A percentile compares a stretch with the other conserved stretches of the same genome.
These are phyloP conservation scores for Saccharomycopsis javanensis DNA, from an alignment of 805 yeast genomes.

Conservation along the genomic window DNA sequence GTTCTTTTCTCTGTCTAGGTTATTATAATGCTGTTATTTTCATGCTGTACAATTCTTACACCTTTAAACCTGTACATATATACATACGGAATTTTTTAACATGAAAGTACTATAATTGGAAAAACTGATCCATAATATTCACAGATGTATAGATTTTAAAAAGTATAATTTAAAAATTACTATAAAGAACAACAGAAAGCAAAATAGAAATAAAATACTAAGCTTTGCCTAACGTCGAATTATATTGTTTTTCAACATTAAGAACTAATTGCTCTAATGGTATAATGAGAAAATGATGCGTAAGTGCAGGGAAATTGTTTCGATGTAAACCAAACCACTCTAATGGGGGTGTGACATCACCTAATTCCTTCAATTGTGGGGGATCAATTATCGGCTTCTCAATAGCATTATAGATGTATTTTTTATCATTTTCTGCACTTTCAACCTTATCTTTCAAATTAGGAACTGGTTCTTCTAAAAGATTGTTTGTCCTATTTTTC, in stretches of 20 bases:
- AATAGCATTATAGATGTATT: conserved; percentile 51
- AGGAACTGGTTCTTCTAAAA: conserved; percentile 29
- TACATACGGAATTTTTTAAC: not conserved
- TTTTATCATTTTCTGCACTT: conserved; percentile 19
- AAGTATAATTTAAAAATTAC: not conserved
- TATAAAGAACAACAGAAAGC: not conserved
- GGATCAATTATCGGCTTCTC: conserved; percentile 77
- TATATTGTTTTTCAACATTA: conserved; percentile 45
- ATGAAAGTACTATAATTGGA: not conserved
- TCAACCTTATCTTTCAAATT: conserved; percentile 16
- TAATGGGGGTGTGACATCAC: conserved; percentile 95
- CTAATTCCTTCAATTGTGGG: conserved; percentile 83
- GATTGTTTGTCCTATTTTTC: conserved; percentile 8
- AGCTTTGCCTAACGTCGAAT: conserved; percentile 33
- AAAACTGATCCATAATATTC: no score
- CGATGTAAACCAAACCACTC: conserved; percentile 97
- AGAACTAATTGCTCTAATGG: conserved; percentile 65
- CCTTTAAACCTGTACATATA: no score
- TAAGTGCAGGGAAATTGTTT: conserved; percentile 71
- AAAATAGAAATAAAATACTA: conserved; percentile 1
- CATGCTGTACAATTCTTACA: no score
- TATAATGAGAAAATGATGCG: conserved; percentile 72
- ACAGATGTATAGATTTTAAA: not conserved
- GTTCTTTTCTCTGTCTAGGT: not conserved
- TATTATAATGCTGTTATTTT: not conserved